These are phyloP conservation scores for Murraya koenigii DNA, from an alignment of 345 rosid species.

Conservation along the genomic window DNA sequence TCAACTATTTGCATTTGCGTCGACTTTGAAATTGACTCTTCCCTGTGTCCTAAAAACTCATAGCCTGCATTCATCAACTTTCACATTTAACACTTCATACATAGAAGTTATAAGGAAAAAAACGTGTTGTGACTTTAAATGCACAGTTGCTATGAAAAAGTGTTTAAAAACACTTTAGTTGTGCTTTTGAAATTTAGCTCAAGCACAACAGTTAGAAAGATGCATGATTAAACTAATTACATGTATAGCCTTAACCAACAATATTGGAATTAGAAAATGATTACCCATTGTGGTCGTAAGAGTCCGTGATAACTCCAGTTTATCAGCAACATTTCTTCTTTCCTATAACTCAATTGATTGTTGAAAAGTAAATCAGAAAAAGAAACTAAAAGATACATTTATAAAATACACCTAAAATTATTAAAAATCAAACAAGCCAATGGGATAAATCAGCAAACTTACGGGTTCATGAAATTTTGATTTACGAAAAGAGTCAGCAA, in stretches of 20 bases:
- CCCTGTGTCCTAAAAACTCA: conserved; percentile 21
- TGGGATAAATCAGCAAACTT: neutral
- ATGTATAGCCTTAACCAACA: neutral
- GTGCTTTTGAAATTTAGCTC: neutral
- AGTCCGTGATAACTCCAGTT: conserved; percentile 29
- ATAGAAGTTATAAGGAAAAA: neutral
- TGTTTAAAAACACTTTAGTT: neutral
- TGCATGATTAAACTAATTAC: neutral
- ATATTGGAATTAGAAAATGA: conserved; percentile 4
- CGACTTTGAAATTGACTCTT: conserved; percentile 25
- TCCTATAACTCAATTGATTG: conserved; percentile 32
- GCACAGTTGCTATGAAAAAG: neutral
- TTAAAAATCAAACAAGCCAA: too few relatives aligned
- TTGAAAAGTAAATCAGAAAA: neutral
- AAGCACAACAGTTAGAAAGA: neutral
- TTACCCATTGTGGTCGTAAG: conserved; percentile 44
- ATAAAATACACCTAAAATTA: neutral
- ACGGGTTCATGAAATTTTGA: conserved; percentile 16
- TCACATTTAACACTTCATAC: neutral
- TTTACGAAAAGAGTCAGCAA: conserved; percentile 15
- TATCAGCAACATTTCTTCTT: conserved; percentile 23
- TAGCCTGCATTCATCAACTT: conserved; percentile 30
- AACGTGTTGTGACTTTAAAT: neutral
- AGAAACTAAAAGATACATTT: neutral
- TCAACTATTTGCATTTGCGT: conserved; percentile 51